phyloP scores from a whole-genome alignment of 169 alveolate species.

The Plasmodium berghei region DNA sequence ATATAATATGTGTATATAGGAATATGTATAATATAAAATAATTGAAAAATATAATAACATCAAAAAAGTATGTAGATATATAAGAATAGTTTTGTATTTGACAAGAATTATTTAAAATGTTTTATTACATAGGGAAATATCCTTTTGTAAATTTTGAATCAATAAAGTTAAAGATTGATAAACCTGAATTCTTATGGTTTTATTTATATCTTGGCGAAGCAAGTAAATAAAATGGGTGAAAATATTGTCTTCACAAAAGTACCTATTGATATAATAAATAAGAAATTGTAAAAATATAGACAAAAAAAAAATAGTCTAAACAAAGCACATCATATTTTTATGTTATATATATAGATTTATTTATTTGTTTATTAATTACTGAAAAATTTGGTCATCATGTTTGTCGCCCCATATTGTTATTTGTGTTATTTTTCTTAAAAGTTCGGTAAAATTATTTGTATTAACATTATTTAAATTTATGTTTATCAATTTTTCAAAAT shows the following conservation, averaged over 20 bases:
- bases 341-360: not conserved
- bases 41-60: too few species aligned
- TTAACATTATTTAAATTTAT: constrained; percentile 58
- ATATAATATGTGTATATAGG: not conserved
- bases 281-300: not conserved
- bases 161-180: constrained; percentile 54
- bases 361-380: constrained; percentile 11
- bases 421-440: constrained; percentile 58
- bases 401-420: constrained; percentile 75
- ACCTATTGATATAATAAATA: constrained; percentile 12
- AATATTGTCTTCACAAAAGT: constrained; percentile 67
- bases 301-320: not conserved
- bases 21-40: not conserved
- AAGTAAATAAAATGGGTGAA: constrained; percentile 52
- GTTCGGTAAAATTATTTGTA: constrained; percentile 58
- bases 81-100: not conserved
- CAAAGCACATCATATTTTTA: not conserved
- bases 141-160: constrained; percentile 58
- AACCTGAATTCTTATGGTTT: constrained; percentile 40
- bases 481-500: constrained; percentile 59
- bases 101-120: too few species aligned
- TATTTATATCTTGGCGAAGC: constrained; percentile 48
- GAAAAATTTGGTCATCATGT: constrained; percentile 70
- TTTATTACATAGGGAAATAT: constrained; percentile 41
- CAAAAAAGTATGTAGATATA: not conserved